Evolutionary conservation across 1,284 basidiomycete species (phyloP), one percentile per base, ranked within the genome.

Genomic region (Irpex lacteus): DNA sequence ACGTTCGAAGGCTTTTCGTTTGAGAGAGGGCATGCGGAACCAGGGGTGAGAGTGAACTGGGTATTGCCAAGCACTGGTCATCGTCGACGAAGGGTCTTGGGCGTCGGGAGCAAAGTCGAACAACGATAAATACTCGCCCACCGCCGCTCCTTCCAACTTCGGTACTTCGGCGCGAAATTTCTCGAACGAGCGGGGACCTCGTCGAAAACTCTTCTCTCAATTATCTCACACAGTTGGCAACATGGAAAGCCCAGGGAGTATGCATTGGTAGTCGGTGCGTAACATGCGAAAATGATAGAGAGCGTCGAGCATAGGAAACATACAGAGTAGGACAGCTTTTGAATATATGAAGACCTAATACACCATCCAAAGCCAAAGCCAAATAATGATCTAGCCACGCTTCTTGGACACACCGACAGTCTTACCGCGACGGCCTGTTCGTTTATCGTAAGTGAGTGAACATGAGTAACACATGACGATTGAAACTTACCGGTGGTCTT

Each of bases 371-470:
- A 19, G 34, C 18, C 58, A 63, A 64, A 40, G 63, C 68, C 69
- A 68, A 65, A 26, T 26, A 26, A 26, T 26, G 4, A 66, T 79
- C 78, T 89, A 94, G 81, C 89, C 89, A 75, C 91, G 89, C 87
- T 95, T 95, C 85, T 94, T 95, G 70, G 92, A 94, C 72, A 95
- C 93, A 89, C 92, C 94, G 70, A 95, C 93, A 63, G 94, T 95
- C 85, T 95, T 94, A 69, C 92, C 92, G 68, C 92, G 91, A 81
- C 92, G 91, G 78, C 91, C 91, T 92, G 26, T 26, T 26, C 26
- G 26, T 26, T 26, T 26, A 26, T 26, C 4, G 26, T 26, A 26
- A 26, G 26, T 26, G 26, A 26, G 26, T 26, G 4, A 26, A 26
- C 26, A 26, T 26, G 26, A 26, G 26, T 3, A 26, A 3, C 26